Evolutionary conservation across 345 rosid species (phyloP).

Genomic region (Excoecaria cochinchinensis): DNA sequence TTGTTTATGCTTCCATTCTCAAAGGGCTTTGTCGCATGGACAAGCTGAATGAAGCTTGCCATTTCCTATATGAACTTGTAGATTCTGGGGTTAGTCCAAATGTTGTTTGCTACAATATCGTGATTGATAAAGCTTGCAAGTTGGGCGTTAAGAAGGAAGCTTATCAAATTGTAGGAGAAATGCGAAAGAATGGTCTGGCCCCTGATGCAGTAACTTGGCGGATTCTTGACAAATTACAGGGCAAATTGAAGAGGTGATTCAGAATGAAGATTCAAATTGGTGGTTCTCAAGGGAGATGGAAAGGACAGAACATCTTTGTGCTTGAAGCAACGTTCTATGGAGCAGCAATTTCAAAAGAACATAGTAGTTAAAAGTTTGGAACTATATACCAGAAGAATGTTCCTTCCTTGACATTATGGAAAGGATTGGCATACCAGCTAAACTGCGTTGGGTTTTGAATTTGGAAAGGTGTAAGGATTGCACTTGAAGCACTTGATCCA

Average conservation of each 20-base stretch:
- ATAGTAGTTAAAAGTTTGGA: background rate
- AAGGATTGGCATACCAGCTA: background rate
- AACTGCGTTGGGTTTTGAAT: too few species aligned
- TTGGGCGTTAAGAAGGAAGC: slow-evolving; percentile 75
- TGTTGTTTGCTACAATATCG: slow-evolving; percentile 61
- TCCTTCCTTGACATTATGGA: background rate
- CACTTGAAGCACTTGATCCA: too few species aligned
- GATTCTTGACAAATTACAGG: slow-evolving; percentile 70
- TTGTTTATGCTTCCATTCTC: slow-evolving; percentile 72
- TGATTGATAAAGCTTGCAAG: slow-evolving; percentile 70
- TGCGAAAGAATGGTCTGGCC: slow-evolving; percentile 60
- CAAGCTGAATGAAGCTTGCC: slow-evolving; percentile 59
- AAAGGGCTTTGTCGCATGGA: slow-evolving; percentile 66
- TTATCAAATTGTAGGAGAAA: slow-evolving; percentile 68
- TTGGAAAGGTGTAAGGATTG: too few species aligned
- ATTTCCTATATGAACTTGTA: slow-evolving; percentile 72
- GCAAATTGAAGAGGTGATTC: slow-evolving; percentile 13
- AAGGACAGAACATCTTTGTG: background rate
- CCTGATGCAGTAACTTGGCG: slow-evolving; percentile 94
- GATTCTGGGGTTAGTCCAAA: slow-evolving; percentile 71
- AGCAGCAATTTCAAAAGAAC: background rate
- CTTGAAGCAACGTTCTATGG: background rate
- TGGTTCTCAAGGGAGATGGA: background rate
- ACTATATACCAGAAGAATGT: background rate
- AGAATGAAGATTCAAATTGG: slow-evolving; percentile 7